Evolutionary conservation across 1,284 basidiomycete species (phyloP), one percentile per base, ranked within the genome.

Genomic region (Fomitopsis pinicola): DNA sequence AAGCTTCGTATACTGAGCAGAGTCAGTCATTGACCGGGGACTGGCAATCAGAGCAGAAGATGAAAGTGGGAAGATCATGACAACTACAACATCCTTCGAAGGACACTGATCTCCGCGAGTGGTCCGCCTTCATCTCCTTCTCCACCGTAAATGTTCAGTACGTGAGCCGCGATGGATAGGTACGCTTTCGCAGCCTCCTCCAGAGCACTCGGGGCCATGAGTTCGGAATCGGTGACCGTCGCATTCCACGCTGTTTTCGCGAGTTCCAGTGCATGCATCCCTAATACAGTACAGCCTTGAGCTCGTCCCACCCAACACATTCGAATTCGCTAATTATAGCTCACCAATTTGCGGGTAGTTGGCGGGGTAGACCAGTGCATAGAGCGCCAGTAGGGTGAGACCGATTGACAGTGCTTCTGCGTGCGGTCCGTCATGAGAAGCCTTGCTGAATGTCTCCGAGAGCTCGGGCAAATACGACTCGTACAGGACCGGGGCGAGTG

Each of bases 281-380:
- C 89, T 91, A 59, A 58, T 26, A 42, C 58, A 45, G 28, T n/a
- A 55, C 22, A 28, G 50, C 35, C 22, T 48, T 60, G 38, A 63
- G 35, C 36, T 22, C 48, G 28, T 22, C 12, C n/a, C 33, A 9
- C 42, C 28, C 6, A 12, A 36, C n/a, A 50, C 15, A 56, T 22
- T 30, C 30, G 42, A 26, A 28, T 33, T 57, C 9, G 26, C 40
- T 33, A 50, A 30, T 17, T 33, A 17, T 50, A 50, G 74, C 81
- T 66, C 58, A 89, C 90, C 90, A n/a, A 86, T 88, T 66, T 91
- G 88, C 35, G 90, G 90, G 71, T 90, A 91, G 66, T 86, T 86
- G 4, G 73, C 75, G 2, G 90, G 88, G 68, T 92, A 92, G 38
- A 91, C 74, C 59, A 88, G 68, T 7, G 79, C 67, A 71, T 92